phyloP scores from a whole-genome alignment of 2,329 filamentous ascomycete genomes.

The Aspergillus clavatus region DNA sequence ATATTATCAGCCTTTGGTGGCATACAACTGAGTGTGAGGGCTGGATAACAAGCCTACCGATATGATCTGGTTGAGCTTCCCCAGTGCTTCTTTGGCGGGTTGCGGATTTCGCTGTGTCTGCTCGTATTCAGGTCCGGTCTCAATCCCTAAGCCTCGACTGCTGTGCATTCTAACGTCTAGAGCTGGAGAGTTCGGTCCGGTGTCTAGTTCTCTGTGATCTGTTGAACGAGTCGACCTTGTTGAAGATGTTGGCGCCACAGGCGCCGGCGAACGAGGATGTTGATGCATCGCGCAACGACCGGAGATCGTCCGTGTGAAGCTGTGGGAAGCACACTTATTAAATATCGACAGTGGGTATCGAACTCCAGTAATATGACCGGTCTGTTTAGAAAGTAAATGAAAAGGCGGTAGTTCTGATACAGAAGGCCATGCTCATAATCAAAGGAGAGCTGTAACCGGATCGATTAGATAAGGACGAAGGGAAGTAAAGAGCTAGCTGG shows the following conservation, averaged over 20 bases:
- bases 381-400: constrained; percentile 31
- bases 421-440: constrained; percentile 39
- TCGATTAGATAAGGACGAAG: constrained; percentile 8
- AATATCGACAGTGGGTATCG: not conserved
- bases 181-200: constrained; percentile 51
- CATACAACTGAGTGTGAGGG: not conserved
- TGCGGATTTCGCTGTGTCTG: constrained; percentile 42
- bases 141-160: constrained; percentile 49
- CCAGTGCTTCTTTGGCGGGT: constrained; percentile 62
- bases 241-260: constrained; percentile 67
- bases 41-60: constrained; percentile 55
- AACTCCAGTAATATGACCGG: not conserved
- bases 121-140: constrained; percentile 43
- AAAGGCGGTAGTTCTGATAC: constrained; percentile 24
- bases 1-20: constrained; percentile 21
- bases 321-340: not conserved
- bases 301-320: constrained; percentile 20
- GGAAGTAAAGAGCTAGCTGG: constrained; percentile 1
- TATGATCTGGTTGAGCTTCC: constrained; percentile 88
- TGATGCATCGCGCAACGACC: constrained; percentile 68
- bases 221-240: constrained; percentile 70
- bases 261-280: constrained; percentile 70
- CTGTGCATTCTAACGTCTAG: constrained; percentile 48
- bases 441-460: constrained; percentile 7
- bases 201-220: constrained; percentile 64